Percentiles rank a stretch among this genome's conserved stretches.
These are phyloP conservation scores for Candida ipomoeae DNA, from an alignment of 805 yeast genomes.

Conservation along the genomic window DNA sequence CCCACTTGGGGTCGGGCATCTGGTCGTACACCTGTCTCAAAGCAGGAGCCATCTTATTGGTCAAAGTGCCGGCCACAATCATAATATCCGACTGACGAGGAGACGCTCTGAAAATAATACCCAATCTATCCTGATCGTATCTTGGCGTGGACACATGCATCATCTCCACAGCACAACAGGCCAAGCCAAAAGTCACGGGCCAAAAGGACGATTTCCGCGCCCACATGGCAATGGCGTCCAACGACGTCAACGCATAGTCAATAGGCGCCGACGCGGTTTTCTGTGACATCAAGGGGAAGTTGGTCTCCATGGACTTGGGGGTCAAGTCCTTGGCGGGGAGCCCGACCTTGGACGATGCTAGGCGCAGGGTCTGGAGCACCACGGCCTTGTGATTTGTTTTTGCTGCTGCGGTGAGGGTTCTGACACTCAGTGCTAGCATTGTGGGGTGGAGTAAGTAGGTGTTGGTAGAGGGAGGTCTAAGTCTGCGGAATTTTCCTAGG, in stretches of 20 bases:
- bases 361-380: conserved; percentile 16
- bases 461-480: conserved; percentile 3
- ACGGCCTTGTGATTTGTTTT: not conserved
- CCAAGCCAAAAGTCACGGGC: conserved; percentile 91
- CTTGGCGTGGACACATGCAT: conserved; percentile 91
- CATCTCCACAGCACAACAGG: conserved; percentile 94
- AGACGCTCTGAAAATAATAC: conserved; percentile 89
- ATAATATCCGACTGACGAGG: conserved; percentile 90
- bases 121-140: conserved; percentile 88
- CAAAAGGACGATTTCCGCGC: conserved; percentile 88
- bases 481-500: conserved; percentile 8
- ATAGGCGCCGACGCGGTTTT: conserved; percentile 50
- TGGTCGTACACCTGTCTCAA: conserved; percentile 89
- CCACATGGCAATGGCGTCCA: conserved; percentile 84
- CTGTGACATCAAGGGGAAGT: conserved; percentile 67
- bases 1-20: conserved; percentile 95
- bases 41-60: conserved; percentile 93
- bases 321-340: conserved; percentile 42
- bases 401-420: conserved; percentile 22
- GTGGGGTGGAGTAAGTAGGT: not conserved
- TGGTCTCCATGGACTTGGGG: conserved; percentile 55
- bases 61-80: conserved; percentile 89
- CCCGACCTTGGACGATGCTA: conserved; percentile 17
- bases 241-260: conserved; percentile 77
- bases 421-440: conserved; percentile 29